These are phyloP conservation scores for Colletotrichum gigasporum DNA, from an alignment of 2,329 filamentous ascomycete genomes.

Conservation along the genomic window DNA sequence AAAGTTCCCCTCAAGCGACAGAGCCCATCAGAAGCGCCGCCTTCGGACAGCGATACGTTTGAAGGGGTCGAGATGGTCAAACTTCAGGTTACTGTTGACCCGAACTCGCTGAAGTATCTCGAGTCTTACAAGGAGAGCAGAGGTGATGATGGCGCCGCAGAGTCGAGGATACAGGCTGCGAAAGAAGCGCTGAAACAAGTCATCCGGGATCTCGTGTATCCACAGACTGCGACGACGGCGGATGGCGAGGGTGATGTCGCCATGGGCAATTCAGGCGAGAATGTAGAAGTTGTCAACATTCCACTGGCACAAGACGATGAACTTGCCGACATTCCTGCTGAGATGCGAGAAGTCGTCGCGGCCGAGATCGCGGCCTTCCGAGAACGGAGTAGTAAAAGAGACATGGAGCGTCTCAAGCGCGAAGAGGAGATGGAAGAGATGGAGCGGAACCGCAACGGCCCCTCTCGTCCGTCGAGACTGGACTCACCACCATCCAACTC, in stretches of 20 bases:
- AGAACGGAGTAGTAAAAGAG: slow-evolving; percentile 87
- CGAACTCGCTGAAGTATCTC: slow-evolving; percentile 84
- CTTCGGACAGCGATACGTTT: slow-evolving; percentile 52
- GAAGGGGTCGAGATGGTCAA: slow-evolving; percentile 73
- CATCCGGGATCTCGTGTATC: slow-evolving; percentile 78
- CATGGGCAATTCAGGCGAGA: slow-evolving; percentile 76
- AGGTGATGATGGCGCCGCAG: slow-evolving; percentile 69
- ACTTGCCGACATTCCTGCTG: slow-evolving; percentile 91
- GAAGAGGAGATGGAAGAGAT: slow-evolving; percentile 94
- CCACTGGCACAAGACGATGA: slow-evolving; percentile 90
- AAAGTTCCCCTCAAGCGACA: slow-evolving; percentile 85
- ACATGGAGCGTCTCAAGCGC: slow-evolving; percentile 84
- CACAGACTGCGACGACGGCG: slow-evolving; percentile 55
- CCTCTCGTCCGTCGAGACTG: slow-evolving; percentile 70
- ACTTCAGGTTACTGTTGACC: slow-evolving; percentile 81
- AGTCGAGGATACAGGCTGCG: slow-evolving; percentile 76
- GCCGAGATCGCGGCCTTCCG: slow-evolving; percentile 94
- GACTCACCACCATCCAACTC: slow-evolving; percentile 72
- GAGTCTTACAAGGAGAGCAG: slow-evolving; percentile 78
- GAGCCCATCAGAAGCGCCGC: slow-evolving; percentile 54
- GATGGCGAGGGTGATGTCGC: slow-evolving; percentile 74
- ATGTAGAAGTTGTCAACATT: slow-evolving; percentile 89
- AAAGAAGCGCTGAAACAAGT: slow-evolving; percentile 73
- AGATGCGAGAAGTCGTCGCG: slow-evolving; percentile 95
- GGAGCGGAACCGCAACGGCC: slow-evolving; percentile 78